Evolutionary conservation across 352 stramenopile species (phyloP).

Genomic region (Phytophthora pinifolia): DNA sequence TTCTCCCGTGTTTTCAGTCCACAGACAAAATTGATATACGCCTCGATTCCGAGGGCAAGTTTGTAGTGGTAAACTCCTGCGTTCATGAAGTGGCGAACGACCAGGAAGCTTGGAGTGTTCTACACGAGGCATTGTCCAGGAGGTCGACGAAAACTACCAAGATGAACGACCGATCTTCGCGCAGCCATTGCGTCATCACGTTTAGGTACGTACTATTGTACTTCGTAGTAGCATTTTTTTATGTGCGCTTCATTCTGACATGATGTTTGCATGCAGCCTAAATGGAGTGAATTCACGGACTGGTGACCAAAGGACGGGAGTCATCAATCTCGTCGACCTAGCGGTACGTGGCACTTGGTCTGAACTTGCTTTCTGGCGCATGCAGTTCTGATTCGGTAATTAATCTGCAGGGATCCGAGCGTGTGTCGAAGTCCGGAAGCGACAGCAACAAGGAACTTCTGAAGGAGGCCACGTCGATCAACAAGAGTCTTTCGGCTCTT

Average conservation of each 20-base stretch:
- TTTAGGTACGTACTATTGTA: constrained; percentile 50
- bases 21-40: constrained; percentile 73
- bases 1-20: constrained; percentile 30
- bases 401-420: constrained; percentile 68
- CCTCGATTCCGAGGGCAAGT: constrained; percentile 66
- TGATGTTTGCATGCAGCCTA: constrained; percentile 35
- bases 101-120: constrained; percentile 61
- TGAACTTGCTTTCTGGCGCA: background rate
- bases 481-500: constrained; percentile 85
- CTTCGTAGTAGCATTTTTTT: background rate
- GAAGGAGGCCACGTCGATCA: constrained; percentile 86
- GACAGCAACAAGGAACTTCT: constrained; percentile 72
- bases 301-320: constrained; percentile 51
- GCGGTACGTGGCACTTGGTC: constrained; percentile 43
- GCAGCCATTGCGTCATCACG: constrained; percentile 85
- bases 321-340: constrained; percentile 83
- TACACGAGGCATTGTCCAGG: constrained; percentile 57
- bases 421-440: constrained; percentile 79
- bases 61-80: constrained; percentile 64
- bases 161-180: constrained; percentile 84
- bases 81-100: constrained; percentile 56
- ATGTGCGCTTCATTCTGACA: background rate
- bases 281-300: constrained; percentile 63
- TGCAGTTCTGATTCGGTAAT: background rate
- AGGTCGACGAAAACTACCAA: constrained; percentile 83